These are phyloP conservation scores for Dioscorea alata DNA, from an alignment of 106 monocot genomes.

Conservation along the genomic window DNA sequence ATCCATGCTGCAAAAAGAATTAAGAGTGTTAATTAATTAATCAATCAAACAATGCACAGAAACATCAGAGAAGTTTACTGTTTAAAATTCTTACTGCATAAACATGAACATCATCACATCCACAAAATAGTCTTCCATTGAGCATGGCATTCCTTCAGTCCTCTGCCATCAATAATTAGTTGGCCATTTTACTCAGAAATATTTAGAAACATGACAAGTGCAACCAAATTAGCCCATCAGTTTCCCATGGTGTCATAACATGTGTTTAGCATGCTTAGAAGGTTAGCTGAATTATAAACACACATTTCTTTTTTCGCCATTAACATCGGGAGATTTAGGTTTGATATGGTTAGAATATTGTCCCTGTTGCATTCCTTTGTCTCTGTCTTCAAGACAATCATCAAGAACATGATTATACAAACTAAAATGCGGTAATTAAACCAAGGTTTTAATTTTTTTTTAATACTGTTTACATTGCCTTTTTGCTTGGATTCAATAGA, in stretches of 20 bases:
- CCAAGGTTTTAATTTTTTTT: no score
- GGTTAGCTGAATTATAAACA: background rate
- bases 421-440: background rate
- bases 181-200: no score
- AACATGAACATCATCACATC: constrained; percentile 54
- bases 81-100: constrained; percentile 30
- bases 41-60: background rate
- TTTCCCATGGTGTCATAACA: background rate
- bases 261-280: background rate
- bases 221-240: background rate
- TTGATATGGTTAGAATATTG: constrained; percentile 52
- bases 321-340: constrained; percentile 26
- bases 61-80: background rate
- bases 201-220: background rate
- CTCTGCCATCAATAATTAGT: constrained; percentile 32
- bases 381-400: constrained; percentile 38
- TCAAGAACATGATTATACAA: background rate
- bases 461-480: no score
- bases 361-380: constrained; percentile 55
- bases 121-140: constrained; percentile 69
- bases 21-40: no score
- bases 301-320: background rate
- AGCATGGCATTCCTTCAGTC: constrained; percentile 66
- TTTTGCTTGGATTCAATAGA: no score
- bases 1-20: no score